phyloP scores from a whole-genome alignment of 176 grass and related monocot species.

The Bonia amplexicaulis region DNA sequence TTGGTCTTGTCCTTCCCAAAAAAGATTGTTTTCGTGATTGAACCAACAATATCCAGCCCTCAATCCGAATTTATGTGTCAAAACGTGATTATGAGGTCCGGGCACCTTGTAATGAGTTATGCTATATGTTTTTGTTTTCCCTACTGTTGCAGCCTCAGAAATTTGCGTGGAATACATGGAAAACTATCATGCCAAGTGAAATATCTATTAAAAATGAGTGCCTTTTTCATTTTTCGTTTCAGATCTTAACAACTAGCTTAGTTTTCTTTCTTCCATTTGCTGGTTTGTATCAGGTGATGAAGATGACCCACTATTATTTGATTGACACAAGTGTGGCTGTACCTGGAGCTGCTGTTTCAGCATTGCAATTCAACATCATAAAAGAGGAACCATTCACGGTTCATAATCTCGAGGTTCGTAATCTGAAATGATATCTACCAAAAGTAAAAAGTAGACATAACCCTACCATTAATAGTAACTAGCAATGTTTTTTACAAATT shows the following conservation, averaged over 20 bases:
- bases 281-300: slow-evolving; percentile 75
- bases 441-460: neutral
- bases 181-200: slow-evolving; percentile 9
- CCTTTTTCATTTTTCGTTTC: neutral
- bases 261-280: neutral
- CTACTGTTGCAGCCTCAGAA: neutral
- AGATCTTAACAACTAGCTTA: slow-evolving; percentile 5
- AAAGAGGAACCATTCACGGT: slow-evolving; percentile 77
- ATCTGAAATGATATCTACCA: neutral
- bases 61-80: slow-evolving; percentile 79
- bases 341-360: slow-evolving; percentile 84
- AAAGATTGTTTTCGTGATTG: slow-evolving; percentile 88
- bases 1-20: slow-evolving; percentile 19
- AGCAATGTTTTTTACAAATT: neutral
- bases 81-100: slow-evolving; percentile 79
- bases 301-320: slow-evolving; percentile 97
- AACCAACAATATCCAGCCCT: slow-evolving; percentile 87
- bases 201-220: neutral
- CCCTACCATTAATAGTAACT: neutral
- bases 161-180: neutral
- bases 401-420: slow-evolving; percentile 76
- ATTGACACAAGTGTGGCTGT: slow-evolving; percentile 85
- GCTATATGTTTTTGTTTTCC: neutral
- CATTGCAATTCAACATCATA: slow-evolving; percentile 88
- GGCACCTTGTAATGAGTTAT: neutral